Percentiles rank a stretch among this genome's conserved stretches.
Conservation (phyloP, 495 filamentous ascomycete species). For the Amniculicola lignicola region DNA sequence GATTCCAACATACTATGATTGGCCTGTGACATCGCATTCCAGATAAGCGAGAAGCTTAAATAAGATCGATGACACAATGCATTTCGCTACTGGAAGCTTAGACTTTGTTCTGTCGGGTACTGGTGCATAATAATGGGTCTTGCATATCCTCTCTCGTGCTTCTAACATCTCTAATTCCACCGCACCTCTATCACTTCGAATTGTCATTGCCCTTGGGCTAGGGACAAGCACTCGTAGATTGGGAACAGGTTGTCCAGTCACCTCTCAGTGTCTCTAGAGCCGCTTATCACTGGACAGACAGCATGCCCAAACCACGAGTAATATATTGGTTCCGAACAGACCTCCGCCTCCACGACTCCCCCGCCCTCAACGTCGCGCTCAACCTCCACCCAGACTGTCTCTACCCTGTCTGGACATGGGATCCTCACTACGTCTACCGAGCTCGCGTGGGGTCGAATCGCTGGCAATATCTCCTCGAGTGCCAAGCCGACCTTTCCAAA, state of each 20-base stretch:
- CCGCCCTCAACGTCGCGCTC: constrained; percentile 62
- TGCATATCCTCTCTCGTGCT: too few relatives aligned
- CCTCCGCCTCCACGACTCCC: constrained; percentile 68
- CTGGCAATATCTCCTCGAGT: constrained; percentile 66
- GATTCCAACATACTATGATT: too few relatives aligned
- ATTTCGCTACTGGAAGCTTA: constrained; percentile 2
- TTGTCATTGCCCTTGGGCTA: too few relatives aligned
- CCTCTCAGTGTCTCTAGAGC: too few relatives aligned
- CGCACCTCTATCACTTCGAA: too few relatives aligned
- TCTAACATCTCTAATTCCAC: too few relatives aligned
- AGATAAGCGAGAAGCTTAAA: constrained; percentile 25
- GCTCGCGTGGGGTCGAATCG: constrained; percentile 62
- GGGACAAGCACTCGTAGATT: too few relatives aligned
- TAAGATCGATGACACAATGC: constrained; percentile 24
- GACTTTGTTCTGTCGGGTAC: constrained; percentile 3
- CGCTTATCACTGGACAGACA: too few relatives aligned
- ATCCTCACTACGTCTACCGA: constrained; percentile 69
- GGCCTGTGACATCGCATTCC: too few relatives aligned
- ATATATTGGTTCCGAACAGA: constrained; percentile 77
- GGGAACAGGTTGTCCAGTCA: too few relatives aligned
- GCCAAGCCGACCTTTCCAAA: constrained; percentile 59
- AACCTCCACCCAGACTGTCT: constrained; percentile 59
- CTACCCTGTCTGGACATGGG: constrained; percentile 69
- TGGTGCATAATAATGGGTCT: too few relatives aligned
- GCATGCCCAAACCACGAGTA: constrained; percentile 47